phyloP scores from a whole-genome alignment of 164 flowering plant genomes.

The Akebia trifoliata region DNA sequence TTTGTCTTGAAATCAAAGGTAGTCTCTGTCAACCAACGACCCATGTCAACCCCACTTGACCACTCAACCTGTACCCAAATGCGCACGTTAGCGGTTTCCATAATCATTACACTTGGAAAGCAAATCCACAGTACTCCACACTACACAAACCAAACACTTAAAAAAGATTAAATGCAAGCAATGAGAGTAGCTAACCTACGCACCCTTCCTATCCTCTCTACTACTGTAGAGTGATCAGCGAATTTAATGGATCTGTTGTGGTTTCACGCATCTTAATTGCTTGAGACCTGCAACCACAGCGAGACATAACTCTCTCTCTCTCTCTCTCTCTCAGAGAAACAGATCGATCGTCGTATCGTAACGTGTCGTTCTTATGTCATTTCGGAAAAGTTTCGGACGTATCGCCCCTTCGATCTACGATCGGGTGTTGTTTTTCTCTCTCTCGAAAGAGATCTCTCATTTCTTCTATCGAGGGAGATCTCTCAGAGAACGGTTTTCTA shows the following conservation, averaged over 20 bases:
- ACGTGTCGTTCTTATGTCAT: slow-evolving; percentile 32
- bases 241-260: slow-evolving; percentile 36
- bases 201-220: slow-evolving; percentile 1
- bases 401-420: slow-evolving; percentile 29
- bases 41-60: background rate
- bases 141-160: background rate
- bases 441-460: background rate
- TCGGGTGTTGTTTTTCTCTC: slow-evolving; percentile 18
- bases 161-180: background rate
- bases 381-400: slow-evolving; percentile 14
- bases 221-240: slow-evolving; percentile 14
- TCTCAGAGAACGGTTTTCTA: background rate
- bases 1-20: background rate
- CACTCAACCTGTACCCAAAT: background rate
- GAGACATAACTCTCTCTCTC: slow-evolving; percentile 15
- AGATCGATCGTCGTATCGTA: slow-evolving; percentile 5
- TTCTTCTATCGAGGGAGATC: slow-evolving; percentile 2
- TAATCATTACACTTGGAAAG: slow-evolving; percentile 12
- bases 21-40: background rate
- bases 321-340: slow-evolving; percentile 5
- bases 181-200: slow-evolving; percentile 10
- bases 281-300: slow-evolving; percentile 15
- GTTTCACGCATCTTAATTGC: slow-evolving; percentile 10
- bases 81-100: slow-evolving; percentile 16
- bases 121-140: too few species aligned